A percentile compares a stretch with the other conserved stretches of the same genome.
Evolutionary conservation across 148 eudicot genomes (phyloP).

Genomic region (Diospyros kaki): DNA sequence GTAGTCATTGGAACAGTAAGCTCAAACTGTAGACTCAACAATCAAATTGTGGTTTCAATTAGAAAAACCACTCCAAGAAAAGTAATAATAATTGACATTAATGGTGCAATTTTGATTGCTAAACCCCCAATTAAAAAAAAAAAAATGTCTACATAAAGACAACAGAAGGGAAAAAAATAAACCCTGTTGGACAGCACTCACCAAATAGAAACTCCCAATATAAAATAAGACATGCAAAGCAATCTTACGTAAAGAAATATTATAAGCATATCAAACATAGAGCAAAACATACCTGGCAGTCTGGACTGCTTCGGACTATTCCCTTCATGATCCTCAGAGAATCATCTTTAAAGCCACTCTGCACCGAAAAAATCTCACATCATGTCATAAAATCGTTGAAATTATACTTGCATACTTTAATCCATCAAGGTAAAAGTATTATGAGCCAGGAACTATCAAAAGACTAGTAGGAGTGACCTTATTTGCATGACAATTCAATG

Average conservation of each 20-base stretch:
- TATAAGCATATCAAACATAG: background rate
- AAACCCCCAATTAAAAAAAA: background rate
- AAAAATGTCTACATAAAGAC: background rate
- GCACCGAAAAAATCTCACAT: constrained; percentile 10
- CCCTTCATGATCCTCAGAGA: constrained; percentile 55
- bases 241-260: background rate
- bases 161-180: background rate
- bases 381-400: background rate
- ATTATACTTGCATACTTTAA: background rate
- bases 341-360: constrained; percentile 76
- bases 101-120: background rate
- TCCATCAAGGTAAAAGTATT: background rate
- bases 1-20: background rate
- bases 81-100: too few species aligned
- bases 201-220: background rate
- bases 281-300: constrained; percentile 60
- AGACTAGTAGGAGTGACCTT: too few species aligned
- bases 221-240: background rate
- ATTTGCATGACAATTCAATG: background rate
- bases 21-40: background rate
- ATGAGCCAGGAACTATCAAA: too few species aligned
- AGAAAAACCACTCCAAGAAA: background rate
- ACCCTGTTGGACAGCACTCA: background rate
- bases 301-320: constrained; percentile 43
- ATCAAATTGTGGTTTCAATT: background rate